Percentiles rank a stretch among this genome's conserved stretches.
Evolutionary conservation across 805 yeast species (phyloP).

Genomic region (Myxozyma geophila): DNA sequence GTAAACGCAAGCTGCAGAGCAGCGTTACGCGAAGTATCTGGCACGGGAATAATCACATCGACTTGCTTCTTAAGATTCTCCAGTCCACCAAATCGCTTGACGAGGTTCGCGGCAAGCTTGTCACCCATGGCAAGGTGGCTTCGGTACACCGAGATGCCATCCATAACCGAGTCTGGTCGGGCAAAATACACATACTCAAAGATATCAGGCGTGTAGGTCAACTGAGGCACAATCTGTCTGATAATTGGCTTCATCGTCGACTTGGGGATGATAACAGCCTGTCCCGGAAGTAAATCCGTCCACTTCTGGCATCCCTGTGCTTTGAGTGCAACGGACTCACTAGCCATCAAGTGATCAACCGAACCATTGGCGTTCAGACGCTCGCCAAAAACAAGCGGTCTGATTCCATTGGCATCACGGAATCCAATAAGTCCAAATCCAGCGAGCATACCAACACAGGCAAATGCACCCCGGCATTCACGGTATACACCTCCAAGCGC

Average conservation of each 20-base stretch:
- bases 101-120: conserved; percentile 77
- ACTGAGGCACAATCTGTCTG: conserved; percentile 79
- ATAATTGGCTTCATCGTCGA: conserved; percentile 73
- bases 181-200: conserved; percentile 98
- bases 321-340: conserved; percentile 91
- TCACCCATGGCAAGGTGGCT: conserved; percentile 93
- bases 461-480: conserved; percentile 92
- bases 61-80: conserved; percentile 60
- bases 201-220: conserved; percentile 88
- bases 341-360: conserved; percentile 89
- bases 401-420: conserved; percentile 95
- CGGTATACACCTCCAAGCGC: conserved; percentile 81
- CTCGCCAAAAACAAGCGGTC: conserved; percentile 89
- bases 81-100: conserved; percentile 48
- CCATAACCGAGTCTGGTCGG: conserved; percentile 93
- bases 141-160: conserved; percentile 94
- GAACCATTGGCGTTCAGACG: conserved; percentile 70
- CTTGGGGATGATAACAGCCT: conserved; percentile 92
- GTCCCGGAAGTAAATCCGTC: conserved; percentile 90
- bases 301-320: conserved; percentile 84
- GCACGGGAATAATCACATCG: conserved; percentile 97
- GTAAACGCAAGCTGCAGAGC: conserved; percentile 90
- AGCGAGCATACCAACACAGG: conserved; percentile 92
- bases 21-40: conserved; percentile 96
- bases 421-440: conserved; percentile 92